Conservation (phyloP, 768 basidiomycete genomes). For the Strobilomyces confusus region DNA sequence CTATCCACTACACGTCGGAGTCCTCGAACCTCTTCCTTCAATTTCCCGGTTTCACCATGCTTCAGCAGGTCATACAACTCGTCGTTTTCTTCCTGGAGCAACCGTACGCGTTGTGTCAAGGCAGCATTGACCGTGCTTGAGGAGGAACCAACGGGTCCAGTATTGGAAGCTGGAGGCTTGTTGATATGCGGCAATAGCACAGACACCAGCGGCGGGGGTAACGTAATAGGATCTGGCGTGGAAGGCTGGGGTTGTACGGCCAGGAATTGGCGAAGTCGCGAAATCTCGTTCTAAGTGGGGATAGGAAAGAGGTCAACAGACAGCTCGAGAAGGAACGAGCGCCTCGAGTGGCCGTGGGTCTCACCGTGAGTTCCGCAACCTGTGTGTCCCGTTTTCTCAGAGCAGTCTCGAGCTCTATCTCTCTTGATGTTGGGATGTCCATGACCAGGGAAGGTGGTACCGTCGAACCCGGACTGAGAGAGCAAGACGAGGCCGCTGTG, state of each 20-base stretch:
- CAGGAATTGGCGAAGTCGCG: constrained; percentile 62
- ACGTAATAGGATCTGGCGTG: constrained; percentile 56
- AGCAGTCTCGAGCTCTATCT: constrained; percentile 77
- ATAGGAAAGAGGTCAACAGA: constrained; percentile 17
- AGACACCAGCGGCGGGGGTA: constrained; percentile 69
- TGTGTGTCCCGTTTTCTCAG: constrained; percentile 74
- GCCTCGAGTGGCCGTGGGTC: constrained; percentile 28
- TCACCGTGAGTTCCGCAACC: constrained; percentile 66
- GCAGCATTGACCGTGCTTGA: constrained; percentile 66
- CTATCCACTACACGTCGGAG: constrained; percentile 63
- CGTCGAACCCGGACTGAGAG: constrained; percentile 12
- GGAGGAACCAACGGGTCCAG: constrained; percentile 30
- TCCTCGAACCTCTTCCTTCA: constrained; percentile 78
- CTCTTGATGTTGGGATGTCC: constrained; percentile 70
- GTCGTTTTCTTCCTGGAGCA: constrained; percentile 84
- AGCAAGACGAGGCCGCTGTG: constrained; percentile 20
- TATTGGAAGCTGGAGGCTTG: constrained; percentile 30
- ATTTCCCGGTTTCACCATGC: constrained; percentile 68
- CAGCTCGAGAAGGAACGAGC: constrained; percentile 16
- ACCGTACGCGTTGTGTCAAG: constrained; percentile 65
- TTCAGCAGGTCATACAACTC: constrained; percentile 76
- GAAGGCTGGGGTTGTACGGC: constrained; percentile 55
- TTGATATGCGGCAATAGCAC: constrained; percentile 66
- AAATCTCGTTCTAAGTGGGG: constrained; percentile 63
- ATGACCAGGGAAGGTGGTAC: constrained; percentile 34